A percentile compares a stretch with the other conserved stretches of the same genome.
These are phyloP conservation scores for Crithidia mellificae DNA, from an alignment of 208 protist species.

Conservation along the genomic window DNA sequence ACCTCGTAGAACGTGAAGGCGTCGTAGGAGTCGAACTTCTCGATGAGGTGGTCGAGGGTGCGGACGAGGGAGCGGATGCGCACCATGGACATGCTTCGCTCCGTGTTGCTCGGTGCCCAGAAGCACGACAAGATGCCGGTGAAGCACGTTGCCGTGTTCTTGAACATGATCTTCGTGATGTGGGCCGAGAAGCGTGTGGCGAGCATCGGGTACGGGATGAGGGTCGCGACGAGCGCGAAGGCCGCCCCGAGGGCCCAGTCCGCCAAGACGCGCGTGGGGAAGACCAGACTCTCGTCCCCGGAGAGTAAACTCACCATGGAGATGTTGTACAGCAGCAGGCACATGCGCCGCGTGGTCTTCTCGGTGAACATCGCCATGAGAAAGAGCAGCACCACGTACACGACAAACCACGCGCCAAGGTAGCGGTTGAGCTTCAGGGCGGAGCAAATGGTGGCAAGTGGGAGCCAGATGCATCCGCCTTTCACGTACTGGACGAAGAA, in stretches of 20 bases:
- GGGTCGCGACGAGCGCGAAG: conserved; percentile 53
- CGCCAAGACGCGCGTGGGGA: conserved; percentile 43
- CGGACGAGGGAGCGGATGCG: conserved; percentile 58
- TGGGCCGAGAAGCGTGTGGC: conserved; percentile 39
- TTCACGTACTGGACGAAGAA: conserved; percentile 66
- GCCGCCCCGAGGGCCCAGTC: conserved; percentile 64
- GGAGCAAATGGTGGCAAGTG: conserved; percentile 50
- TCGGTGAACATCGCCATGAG: conserved; percentile 61
- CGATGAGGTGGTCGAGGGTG: conserved; percentile 59
- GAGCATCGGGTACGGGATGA: conserved; percentile 72
- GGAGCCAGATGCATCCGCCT: conserved; percentile 66
- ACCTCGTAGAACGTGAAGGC: conserved; percentile 68
- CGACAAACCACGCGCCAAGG: conserved; percentile 54
- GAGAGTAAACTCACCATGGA: conserved; percentile 51
- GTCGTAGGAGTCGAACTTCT: conserved; percentile 51
- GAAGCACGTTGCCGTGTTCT: conserved; percentile 59
- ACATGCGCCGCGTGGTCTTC: conserved; percentile 54
- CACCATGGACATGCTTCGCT: conserved; percentile 78
- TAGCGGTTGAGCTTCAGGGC: conserved; percentile 48
- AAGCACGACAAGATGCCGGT: conserved; percentile 65
- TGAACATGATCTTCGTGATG: conserved; percentile 41
- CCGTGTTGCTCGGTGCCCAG: conserved; percentile 67
- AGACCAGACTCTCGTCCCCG: conserved; percentile 37
- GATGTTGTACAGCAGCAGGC: conserved; percentile 71
- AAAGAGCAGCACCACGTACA: conserved; percentile 71